Conservation (phyloP, 1,284 basidiomycete species). For the Fomes fomentarius region DNA sequence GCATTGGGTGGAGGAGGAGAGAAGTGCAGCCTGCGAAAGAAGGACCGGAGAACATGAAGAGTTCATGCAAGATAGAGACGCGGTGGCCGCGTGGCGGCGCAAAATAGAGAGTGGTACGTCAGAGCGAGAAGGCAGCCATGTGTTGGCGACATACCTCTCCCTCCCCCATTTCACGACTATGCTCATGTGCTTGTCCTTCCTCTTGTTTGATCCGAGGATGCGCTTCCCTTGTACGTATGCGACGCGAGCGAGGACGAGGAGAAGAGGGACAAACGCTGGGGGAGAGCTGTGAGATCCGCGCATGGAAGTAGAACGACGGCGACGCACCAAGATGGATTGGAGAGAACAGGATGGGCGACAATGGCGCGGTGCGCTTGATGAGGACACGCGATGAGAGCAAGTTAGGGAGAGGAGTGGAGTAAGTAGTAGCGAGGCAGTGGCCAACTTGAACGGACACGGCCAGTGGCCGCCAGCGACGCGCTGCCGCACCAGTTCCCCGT, state of each 20-base stretch:
- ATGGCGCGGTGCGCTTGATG: conserved; percentile 17
- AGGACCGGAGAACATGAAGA: background rate
- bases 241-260: conserved; percentile 37
- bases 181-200: conserved; percentile 40
- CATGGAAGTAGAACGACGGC: background rate
- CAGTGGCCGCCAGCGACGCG: too few relatives aligned
- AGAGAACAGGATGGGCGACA: conserved; percentile 29
- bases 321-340: conserved; percentile 31
- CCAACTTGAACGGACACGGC: background rate
- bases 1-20: conserved; percentile 59
- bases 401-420: conserved; percentile 1
- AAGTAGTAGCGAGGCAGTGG: background rate
- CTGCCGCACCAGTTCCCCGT: background rate
- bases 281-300: background rate
- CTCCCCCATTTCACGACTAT: conserved; percentile 68
- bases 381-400: conserved; percentile 9
- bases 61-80: background rate
- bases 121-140: conserved; percentile 6
- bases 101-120: conserved; percentile 14
- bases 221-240: conserved; percentile 33
- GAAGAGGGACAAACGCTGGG: conserved; percentile 29
- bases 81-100: conserved; percentile 3
- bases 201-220: conserved; percentile 25
- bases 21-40: conserved; percentile 50
- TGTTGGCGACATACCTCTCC: conserved; percentile 45